phyloP scores from a whole-genome alignment of 108 stramenopile species.

The Fragilariopsis cylindrus region DNA sequence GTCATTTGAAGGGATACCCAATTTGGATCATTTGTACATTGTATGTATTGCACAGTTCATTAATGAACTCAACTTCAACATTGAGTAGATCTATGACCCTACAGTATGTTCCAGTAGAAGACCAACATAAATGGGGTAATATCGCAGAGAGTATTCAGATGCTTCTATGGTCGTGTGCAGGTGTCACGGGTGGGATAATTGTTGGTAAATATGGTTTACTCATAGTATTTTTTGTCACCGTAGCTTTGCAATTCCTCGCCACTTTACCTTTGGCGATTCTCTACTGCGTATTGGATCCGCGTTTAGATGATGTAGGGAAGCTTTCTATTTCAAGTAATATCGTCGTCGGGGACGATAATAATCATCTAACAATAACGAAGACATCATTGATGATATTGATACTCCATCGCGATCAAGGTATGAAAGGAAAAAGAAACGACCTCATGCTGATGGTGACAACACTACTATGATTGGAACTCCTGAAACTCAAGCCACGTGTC shows the following conservation, averaged over 20 bases:
- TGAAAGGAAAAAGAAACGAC: neutral
- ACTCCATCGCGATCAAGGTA: neutral
- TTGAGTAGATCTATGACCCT: neutral
- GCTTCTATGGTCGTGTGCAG: constrained; percentile 10
- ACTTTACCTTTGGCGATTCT: constrained; percentile 15
- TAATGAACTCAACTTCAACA: constrained; percentile 13
- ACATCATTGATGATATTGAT: neutral
- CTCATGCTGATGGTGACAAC: neutral
- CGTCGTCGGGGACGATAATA: neutral
- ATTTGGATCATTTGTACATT: neutral
- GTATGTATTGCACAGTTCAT: constrained; percentile 16
- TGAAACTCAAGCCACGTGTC: no score
- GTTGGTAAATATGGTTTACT: neutral
- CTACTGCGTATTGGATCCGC: constrained; percentile 9
- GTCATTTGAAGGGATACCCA: neutral
- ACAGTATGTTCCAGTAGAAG: neutral
- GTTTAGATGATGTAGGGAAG: neutral
- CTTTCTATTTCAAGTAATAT: neutral
- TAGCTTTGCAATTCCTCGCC: constrained; percentile 25
- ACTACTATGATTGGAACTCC: neutral
- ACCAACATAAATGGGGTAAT: neutral
- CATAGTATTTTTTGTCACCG: constrained; percentile 21
- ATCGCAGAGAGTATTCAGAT: neutral
- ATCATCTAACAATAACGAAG: neutral
- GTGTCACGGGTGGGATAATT: neutral